These are phyloP conservation scores for Salvia hispanica DNA, from an alignment of 257 asterid genomes.

Conservation along the genomic window DNA sequence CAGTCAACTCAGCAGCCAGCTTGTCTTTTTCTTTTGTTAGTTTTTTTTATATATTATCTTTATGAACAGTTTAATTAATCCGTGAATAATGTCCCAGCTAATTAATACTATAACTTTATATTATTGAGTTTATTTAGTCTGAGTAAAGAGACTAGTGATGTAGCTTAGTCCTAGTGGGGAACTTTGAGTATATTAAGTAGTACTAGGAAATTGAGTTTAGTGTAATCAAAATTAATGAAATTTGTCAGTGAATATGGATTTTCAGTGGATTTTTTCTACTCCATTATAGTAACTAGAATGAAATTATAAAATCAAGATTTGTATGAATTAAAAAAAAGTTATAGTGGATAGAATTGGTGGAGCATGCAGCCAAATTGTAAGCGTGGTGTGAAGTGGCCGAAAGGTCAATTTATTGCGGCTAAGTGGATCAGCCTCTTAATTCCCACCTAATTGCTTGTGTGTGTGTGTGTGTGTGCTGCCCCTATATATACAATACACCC, in stretches of 20 bases:
- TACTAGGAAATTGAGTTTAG: not conserved
- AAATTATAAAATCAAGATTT: not conserved
- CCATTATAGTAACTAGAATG: not conserved
- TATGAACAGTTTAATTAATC: not conserved
- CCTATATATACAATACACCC: constrained; percentile 26
- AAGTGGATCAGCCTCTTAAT: constrained; percentile 38
- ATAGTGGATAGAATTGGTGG: constrained; percentile 32
- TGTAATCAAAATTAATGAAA: not conserved
- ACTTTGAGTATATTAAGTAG: too few species aligned
- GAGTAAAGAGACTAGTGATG: not conserved
- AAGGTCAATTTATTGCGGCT: constrained; percentile 24
- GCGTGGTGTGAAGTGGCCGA: constrained; percentile 37
- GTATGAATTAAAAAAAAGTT: not conserved
- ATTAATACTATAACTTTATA: not conserved
- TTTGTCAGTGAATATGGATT: not conserved
- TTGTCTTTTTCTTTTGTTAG: not conserved
- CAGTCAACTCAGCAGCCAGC: constrained; percentile 6
- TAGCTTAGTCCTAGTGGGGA: not conserved
- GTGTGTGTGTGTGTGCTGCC: too few species aligned
- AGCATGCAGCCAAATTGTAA: not conserved
- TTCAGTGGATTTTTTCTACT: not conserved
- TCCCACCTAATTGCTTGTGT: not conserved
- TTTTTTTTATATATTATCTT: not conserved
- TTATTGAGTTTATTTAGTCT: not conserved
- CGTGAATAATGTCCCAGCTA: not conserved